phyloP scores from a whole-genome alignment of 1,139 yeast species.

The Lodderomyces jiufengensis region DNA sequence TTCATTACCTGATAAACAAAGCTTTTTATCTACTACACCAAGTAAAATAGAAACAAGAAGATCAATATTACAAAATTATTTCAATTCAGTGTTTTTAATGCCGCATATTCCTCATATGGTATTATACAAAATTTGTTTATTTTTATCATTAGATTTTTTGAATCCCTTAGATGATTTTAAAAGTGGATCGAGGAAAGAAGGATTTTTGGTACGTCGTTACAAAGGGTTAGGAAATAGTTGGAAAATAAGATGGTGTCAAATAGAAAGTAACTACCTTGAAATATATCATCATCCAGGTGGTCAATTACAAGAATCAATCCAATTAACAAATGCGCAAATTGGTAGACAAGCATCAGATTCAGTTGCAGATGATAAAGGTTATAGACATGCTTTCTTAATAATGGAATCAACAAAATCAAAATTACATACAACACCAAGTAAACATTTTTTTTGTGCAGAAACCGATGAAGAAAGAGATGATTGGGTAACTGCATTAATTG shows the following conservation, averaged over 20 bases:
- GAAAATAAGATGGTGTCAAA: constrained; percentile 72
- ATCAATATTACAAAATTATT: constrained; percentile 55
- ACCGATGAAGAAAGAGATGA: constrained; percentile 73
- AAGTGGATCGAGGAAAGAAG: constrained; percentile 61
- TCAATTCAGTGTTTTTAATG: constrained; percentile 54
- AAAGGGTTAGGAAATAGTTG: constrained; percentile 57
- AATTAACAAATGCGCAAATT: constrained; percentile 56
- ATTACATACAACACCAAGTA: constrained; percentile 48
- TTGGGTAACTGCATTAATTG: constrained; percentile 66
- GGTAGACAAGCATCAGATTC: constrained; percentile 60
- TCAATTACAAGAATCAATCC: constrained; percentile 52
- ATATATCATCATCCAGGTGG: constrained; percentile 63
- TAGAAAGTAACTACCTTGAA: constrained; percentile 62
- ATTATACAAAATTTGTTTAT: constrained; percentile 55
- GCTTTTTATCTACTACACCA: constrained; percentile 61
- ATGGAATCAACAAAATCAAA: constrained; percentile 61
- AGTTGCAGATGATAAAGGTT: constrained; percentile 68
- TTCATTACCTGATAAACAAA: constrained; percentile 51
- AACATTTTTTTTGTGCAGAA: constrained; percentile 80
- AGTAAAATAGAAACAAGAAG: constrained; percentile 62
- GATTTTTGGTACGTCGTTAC: constrained; percentile 60
- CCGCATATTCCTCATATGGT: constrained; percentile 60
- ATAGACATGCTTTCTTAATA: constrained; percentile 72
- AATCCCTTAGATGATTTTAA: constrained; percentile 59
- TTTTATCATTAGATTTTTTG: constrained; percentile 65